Evolutionary conservation across 352 stramenopile species (phyloP), one percentile per base, ranked within the genome.

Genomic region (Thraustotheca clavata): DNA sequence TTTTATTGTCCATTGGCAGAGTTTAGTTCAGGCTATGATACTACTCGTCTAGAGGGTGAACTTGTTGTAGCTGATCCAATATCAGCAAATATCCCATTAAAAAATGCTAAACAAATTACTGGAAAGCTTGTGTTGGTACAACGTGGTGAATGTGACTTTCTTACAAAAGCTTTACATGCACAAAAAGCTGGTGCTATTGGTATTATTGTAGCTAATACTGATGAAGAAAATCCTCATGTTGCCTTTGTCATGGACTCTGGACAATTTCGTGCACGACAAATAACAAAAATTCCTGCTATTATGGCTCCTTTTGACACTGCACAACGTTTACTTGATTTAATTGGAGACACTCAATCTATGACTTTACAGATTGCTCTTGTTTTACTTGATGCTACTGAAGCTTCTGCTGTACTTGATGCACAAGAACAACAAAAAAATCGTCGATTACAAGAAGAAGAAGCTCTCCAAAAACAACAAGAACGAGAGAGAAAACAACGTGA

Each of bases 181-280:
- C 83, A 93, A 49, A 73, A 72, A 16, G 83, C 83, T 7, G 81
- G 84, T 8, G 82, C 80, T 24, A 38, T 91, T 38, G 81, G 79
- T 0, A 75, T 89, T 38, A 41, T 93, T 20, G 76, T 93, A 20
- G 77, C 77, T 26, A 90, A 91, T 67, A 68, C 72, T 24, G 59
- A 62, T 31, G 59, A 70, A 26, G 68, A 66, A 54, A 49, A 67
- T 34, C 59, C 62, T 0, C 61, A 65, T 5, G 69, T 75, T 14
- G 79, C 80, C 3, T 89, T 91, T 20, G 76, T 88, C 26, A 91
- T 90, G 80, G 80, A 89, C 63, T 75, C 76, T 8, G 80, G 79
- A 1, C 69, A 69, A 20, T 68, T 69, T 0, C 65, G 62, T 1
- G n/a, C 59, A 66, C 20, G 41, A 73, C 54, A 43, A 5, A 57